These are phyloP conservation scores for Agrocybe chaxingu DNA, from an alignment of 768 basidiomycete species.

Conservation along the genomic window DNA sequence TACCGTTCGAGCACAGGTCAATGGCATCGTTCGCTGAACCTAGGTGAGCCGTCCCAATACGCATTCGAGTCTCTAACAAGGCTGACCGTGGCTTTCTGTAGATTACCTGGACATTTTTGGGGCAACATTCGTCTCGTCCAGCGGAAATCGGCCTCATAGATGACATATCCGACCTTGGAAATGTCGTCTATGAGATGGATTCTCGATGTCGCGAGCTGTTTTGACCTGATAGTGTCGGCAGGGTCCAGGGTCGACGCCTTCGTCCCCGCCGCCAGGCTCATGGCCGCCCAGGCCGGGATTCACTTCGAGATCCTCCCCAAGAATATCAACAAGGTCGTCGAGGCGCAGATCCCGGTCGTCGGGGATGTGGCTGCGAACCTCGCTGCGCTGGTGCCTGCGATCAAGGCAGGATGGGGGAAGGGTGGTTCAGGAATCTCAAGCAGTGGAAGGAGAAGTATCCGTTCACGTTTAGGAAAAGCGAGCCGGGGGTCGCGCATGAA, in stretches of 20 bases:
- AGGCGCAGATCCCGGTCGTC: slow-evolving; percentile 89
- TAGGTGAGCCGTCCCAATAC: no score
- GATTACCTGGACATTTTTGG: no score
- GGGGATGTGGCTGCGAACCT: slow-evolving; percentile 91
- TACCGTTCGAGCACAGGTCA: no score
- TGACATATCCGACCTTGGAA: no score
- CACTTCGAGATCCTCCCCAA: slow-evolving; percentile 99
- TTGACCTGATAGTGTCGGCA: no score
- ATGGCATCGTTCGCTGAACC: no score
- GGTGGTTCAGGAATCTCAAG: slow-evolving; percentile 84
- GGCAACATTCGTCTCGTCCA: no score
- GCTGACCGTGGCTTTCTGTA: no score
- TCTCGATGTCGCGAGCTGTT: no score
- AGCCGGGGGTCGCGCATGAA: slow-evolving; percentile 70
- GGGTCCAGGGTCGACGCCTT: slow-evolving; percentile 69
- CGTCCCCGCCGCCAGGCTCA: slow-evolving; percentile 86
- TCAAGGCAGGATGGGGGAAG: slow-evolving; percentile 60
- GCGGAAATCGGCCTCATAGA: no score
- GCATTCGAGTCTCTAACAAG: no score
- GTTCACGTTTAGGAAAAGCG: slow-evolving; percentile 77
- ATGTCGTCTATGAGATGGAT: no score
- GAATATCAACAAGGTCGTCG: slow-evolving; percentile 98
- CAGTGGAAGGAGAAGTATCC: slow-evolving; percentile 87
- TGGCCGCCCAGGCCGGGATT: slow-evolving; percentile 86
- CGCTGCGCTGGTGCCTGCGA: slow-evolving; percentile 75